These are phyloP conservation scores for Saturnispora saitoi DNA, from an alignment of 805 yeast genomes.

Conservation along the genomic window DNA sequence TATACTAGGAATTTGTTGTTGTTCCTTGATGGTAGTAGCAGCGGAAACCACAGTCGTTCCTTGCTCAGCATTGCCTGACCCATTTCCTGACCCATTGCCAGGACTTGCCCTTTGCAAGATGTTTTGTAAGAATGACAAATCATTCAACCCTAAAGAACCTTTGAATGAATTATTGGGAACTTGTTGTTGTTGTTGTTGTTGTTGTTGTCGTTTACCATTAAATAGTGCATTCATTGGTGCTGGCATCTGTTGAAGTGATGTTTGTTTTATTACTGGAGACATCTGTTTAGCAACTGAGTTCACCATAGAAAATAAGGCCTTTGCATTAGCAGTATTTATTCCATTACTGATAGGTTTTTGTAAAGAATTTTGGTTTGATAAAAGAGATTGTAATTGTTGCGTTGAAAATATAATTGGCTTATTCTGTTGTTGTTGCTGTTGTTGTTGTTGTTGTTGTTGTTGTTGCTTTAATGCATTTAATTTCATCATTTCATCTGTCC, in stretches of 20 bases:
- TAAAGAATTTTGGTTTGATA: slow-evolving; percentile 4
- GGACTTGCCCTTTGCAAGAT: slow-evolving; percentile 13
- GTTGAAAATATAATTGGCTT: slow-evolving; percentile 13
- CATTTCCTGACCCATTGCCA: too few species aligned
- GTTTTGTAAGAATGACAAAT: slow-evolving; percentile 15
- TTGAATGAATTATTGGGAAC: not conserved
- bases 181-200: not conserved
- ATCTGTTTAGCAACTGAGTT: slow-evolving; percentile 13
- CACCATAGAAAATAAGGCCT: slow-evolving; percentile 22
- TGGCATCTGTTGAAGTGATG: not conserved
- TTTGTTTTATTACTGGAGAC: not conserved
- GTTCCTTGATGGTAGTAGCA: not conserved
- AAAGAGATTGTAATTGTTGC: slow-evolving; percentile 13
- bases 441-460: slow-evolving; percentile 17
- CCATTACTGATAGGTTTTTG: not conserved
- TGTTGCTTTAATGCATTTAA: slow-evolving; percentile 19
- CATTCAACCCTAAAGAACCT: slow-evolving; percentile 15
- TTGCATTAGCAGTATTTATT: slow-evolving; percentile 14
- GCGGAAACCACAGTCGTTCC: not conserved
- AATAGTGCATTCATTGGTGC: slow-evolving; percentile 2
- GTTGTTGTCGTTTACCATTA: slow-evolving; percentile 1
- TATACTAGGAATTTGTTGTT: slow-evolving; percentile 17
- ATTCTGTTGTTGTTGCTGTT: slow-evolving; percentile 17
- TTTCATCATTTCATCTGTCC: slow-evolving; percentile 28
- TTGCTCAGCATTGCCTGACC: not conserved